These are phyloP conservation scores for Xerocomellus intermedius DNA, from an alignment of 768 basidiomycete genomes.

Conservation along the genomic window DNA sequence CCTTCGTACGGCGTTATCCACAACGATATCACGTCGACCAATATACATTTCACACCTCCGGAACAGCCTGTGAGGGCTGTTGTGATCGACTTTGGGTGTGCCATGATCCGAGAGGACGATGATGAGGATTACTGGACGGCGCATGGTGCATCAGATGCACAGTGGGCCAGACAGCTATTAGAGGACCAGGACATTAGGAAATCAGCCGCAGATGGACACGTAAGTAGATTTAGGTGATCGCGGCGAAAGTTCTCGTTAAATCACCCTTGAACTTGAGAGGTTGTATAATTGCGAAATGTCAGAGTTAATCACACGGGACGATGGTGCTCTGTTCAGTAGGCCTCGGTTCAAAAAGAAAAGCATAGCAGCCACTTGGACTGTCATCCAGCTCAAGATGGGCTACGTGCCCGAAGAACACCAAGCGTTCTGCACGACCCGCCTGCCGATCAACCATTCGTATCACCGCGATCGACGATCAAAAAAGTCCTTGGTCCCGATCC, in stretches of 20 bases:
- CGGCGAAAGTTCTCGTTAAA: background rate
- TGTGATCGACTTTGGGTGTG: background rate
- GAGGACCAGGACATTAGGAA: background rate
- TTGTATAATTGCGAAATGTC: too few species aligned
- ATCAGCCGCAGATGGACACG: background rate
- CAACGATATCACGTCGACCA: constrained; percentile 1
- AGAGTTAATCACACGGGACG: too few species aligned
- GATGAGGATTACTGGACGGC: background rate
- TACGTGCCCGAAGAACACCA: too few species aligned
- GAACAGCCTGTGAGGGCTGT: background rate
- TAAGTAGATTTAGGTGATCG: background rate
- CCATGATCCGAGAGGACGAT: background rate
- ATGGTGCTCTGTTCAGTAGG: too few species aligned
- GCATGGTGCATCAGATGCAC: background rate
- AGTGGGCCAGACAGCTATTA: background rate
- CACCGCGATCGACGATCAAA: too few species aligned
- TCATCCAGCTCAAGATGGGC: too few species aligned
- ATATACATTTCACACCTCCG: background rate
- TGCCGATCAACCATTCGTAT: too few species aligned
- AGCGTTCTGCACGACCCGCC: too few species aligned
- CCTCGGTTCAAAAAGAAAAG: too few species aligned
- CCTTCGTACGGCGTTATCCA: background rate
- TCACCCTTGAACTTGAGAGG: too few species aligned
- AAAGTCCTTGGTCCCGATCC: too few species aligned
- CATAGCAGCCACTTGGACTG: too few species aligned